phyloP scores from a whole-genome alignment of 495 filamentous ascomycete species.

The Tirmania nivea region DNA sequence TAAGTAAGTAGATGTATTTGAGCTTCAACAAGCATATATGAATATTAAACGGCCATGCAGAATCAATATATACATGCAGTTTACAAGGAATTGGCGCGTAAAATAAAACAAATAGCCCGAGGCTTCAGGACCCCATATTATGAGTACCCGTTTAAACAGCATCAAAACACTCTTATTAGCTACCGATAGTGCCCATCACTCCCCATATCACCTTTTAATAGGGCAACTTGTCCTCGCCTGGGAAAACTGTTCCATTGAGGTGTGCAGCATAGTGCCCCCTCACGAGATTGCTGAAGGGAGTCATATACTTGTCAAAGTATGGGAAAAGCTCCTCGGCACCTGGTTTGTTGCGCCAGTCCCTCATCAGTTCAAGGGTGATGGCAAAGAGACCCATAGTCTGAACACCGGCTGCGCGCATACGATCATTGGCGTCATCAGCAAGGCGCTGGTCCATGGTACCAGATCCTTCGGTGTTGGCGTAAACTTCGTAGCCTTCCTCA shows the following conservation, averaged over 20 bases:
- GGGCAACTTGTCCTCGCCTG: conserved; percentile 24
- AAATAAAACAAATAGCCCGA: no score
- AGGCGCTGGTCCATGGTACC: conserved; percentile 37
- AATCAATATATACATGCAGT: no score
- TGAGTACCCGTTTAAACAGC: no score
- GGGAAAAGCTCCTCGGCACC: conserved; percentile 40
- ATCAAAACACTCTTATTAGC: no score
- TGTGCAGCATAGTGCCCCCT: conserved; percentile 26
- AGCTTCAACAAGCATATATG: no score
- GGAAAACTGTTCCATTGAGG: conserved; percentile 24
- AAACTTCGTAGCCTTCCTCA: conserved; percentile 54
- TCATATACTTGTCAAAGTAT: conserved; percentile 38
- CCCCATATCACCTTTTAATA: background rate
- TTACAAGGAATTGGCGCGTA: no score
- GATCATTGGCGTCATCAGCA: conserved; percentile 39
- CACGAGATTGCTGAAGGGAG: conserved; percentile 27
- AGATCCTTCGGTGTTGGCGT: conserved; percentile 50
- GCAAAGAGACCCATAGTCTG: conserved; percentile 41
- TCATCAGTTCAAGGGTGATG: conserved; percentile 54
- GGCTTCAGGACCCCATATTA: no score
- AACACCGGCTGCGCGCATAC: conserved; percentile 47
- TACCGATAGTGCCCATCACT: no score
- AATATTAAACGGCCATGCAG: no score
- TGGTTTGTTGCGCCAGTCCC: conserved; percentile 53
- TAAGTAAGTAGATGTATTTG: no score